Evolutionary conservation across 2,329 filamentous ascomycete species (phyloP), one percentile per base, ranked within the genome.

Genomic region (Trichophyton rubrum): DNA sequence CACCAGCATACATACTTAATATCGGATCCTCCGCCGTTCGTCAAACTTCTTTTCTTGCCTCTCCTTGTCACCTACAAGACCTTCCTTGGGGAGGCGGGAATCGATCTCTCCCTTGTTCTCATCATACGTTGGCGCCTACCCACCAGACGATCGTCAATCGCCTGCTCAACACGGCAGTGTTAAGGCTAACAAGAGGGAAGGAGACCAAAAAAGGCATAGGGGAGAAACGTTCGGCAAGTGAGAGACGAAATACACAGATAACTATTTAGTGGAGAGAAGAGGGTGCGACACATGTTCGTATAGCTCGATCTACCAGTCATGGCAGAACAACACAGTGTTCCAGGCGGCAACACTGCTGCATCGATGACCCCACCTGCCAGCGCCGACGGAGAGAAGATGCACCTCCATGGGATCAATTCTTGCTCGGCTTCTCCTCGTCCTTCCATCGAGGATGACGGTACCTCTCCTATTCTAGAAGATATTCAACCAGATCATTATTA

Each of bases 401-500:
- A 67, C 58, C 72, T 73, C 65, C 65, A 41, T 64, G 27, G 49
- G 11, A 63, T 63, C 59, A 58, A 22, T 62, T 61, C 51, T 56
- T 64, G 61, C 47, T 61, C 57, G 47, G 41, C 30, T 27, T 63
- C 61, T 13, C 59, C 56, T 57, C 47, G 43, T 38, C 66, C 75
- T 49, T 75, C 72, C 20, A 75, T 77, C 60, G 69, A 76, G n/a
- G 74, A 75, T 60, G 65, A 33, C 73, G 56, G 51, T 11, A 33
- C 58, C 41, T 60, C 56, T 45, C 51, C 58, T 15, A 59, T 58
- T 33, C 57, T 88, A 67, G 88, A 87, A 66, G 88, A 93, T 59
- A 82, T 95, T 60, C 78, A 85, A 55, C 92, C 92, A 0, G 89
- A 91, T 70, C 86, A 96, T 73, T 96, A 89, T 78, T 95, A 90